Conservation (phyloP, 1,284 basidiomycete genomes). For the Sporisorium graminicola region DNA sequence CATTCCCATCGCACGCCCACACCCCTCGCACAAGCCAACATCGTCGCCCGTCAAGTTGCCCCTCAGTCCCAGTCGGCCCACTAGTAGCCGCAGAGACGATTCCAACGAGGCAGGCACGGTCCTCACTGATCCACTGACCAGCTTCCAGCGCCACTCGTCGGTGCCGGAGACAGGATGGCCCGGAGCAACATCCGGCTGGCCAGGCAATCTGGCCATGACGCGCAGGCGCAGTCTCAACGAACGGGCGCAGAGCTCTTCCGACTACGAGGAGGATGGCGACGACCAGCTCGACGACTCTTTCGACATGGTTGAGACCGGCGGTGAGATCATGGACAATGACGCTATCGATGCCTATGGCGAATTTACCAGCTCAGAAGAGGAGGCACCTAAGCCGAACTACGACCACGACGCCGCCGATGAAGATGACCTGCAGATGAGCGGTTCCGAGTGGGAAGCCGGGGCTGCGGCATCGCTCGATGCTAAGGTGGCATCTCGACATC, state of each 20-base stretch:
- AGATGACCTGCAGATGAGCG: constrained; percentile 50
- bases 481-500: constrained; percentile 7
- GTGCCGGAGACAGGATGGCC: constrained; percentile 44
- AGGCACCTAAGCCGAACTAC: constrained; percentile 9
- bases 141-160: constrained; percentile 47
- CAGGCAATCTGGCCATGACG: constrained; percentile 32
- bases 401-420: constrained; percentile 39
- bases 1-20: constrained; percentile 35
- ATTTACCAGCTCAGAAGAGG: constrained; percentile 34
- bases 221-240: constrained; percentile 42
- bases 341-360: constrained; percentile 20
- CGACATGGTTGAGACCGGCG: constrained; percentile 16
- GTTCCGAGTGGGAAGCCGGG: constrained; percentile 43
- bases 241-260: constrained; percentile 33
- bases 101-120: neutral
- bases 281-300: constrained; percentile 33
- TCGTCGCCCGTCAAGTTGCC: constrained; percentile 10
- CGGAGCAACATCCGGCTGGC: constrained; percentile 34
- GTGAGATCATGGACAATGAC: constrained; percentile 18
- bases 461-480: neutral
- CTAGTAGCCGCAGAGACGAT: constrained; percentile 3
- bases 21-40: constrained; percentile 3
- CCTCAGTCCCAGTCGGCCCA: constrained; percentile 3
- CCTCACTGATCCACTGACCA: constrained; percentile 2
- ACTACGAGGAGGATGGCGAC: constrained; percentile 46